Percentiles rank a stretch among this genome's conserved stretches.
Evolutionary conservation across 805 yeast genomes (phyloP).

Genomic region (Candida xyloterini): DNA sequence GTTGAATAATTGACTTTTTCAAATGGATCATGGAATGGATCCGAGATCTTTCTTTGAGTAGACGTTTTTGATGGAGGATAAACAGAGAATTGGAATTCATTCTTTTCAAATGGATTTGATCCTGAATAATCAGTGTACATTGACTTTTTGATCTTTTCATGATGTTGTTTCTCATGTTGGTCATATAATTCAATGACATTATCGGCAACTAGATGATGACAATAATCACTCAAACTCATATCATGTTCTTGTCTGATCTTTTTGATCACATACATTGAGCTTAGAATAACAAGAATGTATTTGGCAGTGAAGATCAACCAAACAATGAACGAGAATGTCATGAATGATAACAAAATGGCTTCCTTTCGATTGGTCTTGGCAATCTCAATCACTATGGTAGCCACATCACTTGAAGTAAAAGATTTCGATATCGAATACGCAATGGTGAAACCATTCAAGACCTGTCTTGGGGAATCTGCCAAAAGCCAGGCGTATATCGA

Average conservation of each 20-base stretch:
- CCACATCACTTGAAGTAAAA: conserved; percentile 37
- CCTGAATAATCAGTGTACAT: background rate
- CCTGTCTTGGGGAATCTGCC: conserved; percentile 87
- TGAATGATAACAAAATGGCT: conserved; percentile 70
- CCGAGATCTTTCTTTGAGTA: background rate
- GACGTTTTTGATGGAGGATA: background rate
- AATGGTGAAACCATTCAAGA: conserved; percentile 71
- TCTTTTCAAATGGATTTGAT: background rate
- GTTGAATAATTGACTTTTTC: background rate
- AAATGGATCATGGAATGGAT: background rate
- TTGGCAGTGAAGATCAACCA: conserved; percentile 60
- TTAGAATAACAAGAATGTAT: conserved; percentile 21
- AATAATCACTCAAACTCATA: conserved; percentile 20
- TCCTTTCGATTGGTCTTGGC: conserved; percentile 61
- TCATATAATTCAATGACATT: conserved; percentile 29
- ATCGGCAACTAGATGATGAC: conserved; percentile 27
- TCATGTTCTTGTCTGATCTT: conserved; percentile 7
- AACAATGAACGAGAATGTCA: conserved; percentile 70
- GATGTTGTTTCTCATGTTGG: conserved; percentile 19
- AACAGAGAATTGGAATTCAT: background rate
- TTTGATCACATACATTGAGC: conserved; percentile 23
- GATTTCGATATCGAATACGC: conserved; percentile 48
- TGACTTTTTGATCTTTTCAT: conserved; percentile 9
- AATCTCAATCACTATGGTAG: conserved; percentile 48
- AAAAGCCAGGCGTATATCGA: conserved; percentile 57